Evolutionary conservation across 2,329 filamentous ascomycete genomes (phyloP).

Genomic region (Hypomyces perniciosus): DNA sequence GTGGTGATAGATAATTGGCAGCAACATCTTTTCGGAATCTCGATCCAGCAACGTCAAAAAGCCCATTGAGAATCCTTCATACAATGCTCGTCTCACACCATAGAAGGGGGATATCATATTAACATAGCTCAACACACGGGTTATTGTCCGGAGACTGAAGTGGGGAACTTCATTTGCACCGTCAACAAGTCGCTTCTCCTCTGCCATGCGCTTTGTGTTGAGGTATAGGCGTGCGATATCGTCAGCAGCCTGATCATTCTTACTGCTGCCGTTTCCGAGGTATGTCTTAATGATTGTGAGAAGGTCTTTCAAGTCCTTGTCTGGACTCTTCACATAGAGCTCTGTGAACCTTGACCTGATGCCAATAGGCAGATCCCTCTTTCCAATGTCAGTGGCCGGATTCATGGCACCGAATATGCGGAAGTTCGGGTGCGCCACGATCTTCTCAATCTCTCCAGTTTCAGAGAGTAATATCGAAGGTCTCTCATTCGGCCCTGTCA

Average conservation of each 20-base stretch:
- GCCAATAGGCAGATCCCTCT: conserved; percentile 84
- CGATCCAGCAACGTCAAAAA: conserved; percentile 85
- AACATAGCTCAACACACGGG: conserved; percentile 82
- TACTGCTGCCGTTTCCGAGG: conserved; percentile 63
- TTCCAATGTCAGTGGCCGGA: conserved; percentile 93
- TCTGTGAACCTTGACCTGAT: conserved; percentile 92
- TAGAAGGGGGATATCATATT: conserved; percentile 78
- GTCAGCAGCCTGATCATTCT: conserved; percentile 66
- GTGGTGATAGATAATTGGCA: conserved; percentile 74
- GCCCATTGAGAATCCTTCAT: conserved; percentile 96
- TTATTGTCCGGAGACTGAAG: conserved; percentile 92
- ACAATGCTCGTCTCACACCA: conserved; percentile 77
- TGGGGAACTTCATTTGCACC: conserved; percentile 94
- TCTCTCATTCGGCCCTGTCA: conserved; percentile 63
- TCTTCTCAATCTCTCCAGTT: conserved; percentile 85
- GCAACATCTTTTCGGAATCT: conserved; percentile 71
- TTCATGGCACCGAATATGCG: conserved; percentile 99
- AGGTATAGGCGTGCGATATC: conserved; percentile 86
- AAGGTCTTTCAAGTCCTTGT: conserved; percentile 79
- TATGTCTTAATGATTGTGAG: conserved; percentile 85
- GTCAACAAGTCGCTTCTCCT: conserved; percentile 81
- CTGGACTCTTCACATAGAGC: conserved; percentile 86
- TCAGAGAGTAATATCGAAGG: conserved; percentile 89
- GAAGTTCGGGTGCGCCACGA: conserved; percentile 86
- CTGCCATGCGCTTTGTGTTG: conserved; percentile 74